Conservation (phyloP, 2,329 filamentous ascomycete species). For the Daldinia sp. region DNA sequence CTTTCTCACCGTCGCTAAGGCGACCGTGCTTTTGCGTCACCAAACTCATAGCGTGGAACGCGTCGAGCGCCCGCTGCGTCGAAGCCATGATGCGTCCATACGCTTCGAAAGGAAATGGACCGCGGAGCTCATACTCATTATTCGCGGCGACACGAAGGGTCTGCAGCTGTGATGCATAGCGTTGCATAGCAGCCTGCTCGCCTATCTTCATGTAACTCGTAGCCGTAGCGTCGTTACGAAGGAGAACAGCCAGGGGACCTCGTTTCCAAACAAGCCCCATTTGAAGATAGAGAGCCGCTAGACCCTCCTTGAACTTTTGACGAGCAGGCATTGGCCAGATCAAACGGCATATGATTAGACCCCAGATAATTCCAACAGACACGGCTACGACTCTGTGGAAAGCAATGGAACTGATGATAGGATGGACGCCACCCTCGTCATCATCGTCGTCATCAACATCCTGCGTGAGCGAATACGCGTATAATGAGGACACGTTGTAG, state of each 20-base stretch:
- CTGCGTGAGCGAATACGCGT: conserved; percentile 88
- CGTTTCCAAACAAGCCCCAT: conserved; percentile 97
- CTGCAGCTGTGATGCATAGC: conserved; percentile 79
- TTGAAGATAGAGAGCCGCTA: conserved; percentile 90
- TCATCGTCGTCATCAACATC: conserved; percentile 83
- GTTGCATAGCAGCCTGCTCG: conserved; percentile 87
- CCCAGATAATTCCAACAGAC: conserved; percentile 88
- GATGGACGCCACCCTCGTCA: conserved; percentile 84
- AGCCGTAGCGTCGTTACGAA: conserved; percentile 63
- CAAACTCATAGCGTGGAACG: conserved; percentile 96
- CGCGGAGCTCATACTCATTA: conserved; percentile 88
- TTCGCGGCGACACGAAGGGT: conserved; percentile 74
- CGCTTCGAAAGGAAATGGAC: conserved; percentile 80
- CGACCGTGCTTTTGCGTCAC: conserved; percentile 82
- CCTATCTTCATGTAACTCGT: conserved; percentile 82
- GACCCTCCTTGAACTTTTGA: conserved; percentile 85
- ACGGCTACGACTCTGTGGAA: conserved; percentile 89
- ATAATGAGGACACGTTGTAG: conserved; percentile 94
- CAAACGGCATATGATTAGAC: conserved; percentile 84
- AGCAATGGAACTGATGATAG: conserved; percentile 87
- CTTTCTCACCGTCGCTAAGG: conserved; percentile 80
- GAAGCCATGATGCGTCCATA: conserved; percentile 79
- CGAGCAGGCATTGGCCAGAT: conserved; percentile 95
- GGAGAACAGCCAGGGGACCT: conserved; percentile 80
- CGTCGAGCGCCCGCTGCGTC: conserved; percentile 86